A percentile compares a stretch with the other conserved stretches of the same genome.
Conservation (phyloP, 495 filamentous ascomycete species). For the Hyaloscypha hepaticicola region DNA sequence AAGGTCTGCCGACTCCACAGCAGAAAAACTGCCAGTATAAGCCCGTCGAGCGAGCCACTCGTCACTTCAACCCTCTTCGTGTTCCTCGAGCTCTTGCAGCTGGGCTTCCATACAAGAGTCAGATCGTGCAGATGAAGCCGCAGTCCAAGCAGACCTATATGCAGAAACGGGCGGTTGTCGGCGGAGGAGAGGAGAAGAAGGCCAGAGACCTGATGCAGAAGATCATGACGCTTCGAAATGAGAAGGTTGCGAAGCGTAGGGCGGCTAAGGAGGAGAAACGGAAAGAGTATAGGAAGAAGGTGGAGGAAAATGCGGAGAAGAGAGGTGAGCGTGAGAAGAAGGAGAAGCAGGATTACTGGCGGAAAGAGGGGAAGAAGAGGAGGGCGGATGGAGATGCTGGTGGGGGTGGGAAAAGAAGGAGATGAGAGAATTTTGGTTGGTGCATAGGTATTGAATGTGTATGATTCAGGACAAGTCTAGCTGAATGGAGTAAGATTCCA, state of each 20-base stretch:
- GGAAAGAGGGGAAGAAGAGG: constrained; percentile 91
- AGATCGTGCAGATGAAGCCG: constrained; percentile 77
- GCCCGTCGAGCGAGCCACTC: constrained; percentile 71
- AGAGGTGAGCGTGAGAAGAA: constrained; percentile 78
- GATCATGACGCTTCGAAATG: constrained; percentile 85
- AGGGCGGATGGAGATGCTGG: constrained; percentile 64
- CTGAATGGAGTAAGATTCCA: not conserved
- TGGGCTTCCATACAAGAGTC: constrained; percentile 88
- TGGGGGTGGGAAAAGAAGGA: constrained; percentile 64
- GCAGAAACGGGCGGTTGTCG: constrained; percentile 89
- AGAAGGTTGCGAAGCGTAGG: constrained; percentile 77
- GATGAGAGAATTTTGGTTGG: constrained; percentile 10
- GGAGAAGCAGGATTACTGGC: constrained; percentile 92
- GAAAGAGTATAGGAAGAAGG: constrained; percentile 73
- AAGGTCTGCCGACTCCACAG: constrained; percentile 73
- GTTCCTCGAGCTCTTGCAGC: constrained; percentile 83
- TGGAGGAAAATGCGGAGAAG: constrained; percentile 78
- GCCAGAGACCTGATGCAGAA: constrained; percentile 91
- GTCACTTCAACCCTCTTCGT: constrained; percentile 92
- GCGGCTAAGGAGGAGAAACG: constrained; percentile 83
- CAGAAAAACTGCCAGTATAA: constrained; percentile 80
- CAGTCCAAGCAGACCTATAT: constrained; percentile 84
- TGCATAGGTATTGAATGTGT: not conserved
- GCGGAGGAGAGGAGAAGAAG: constrained; percentile 80
- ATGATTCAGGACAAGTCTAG: not conserved